These are phyloP conservation scores for Penicillium goetzii DNA, from an alignment of 495 filamentous ascomycete species.

Conservation along the genomic window DNA sequence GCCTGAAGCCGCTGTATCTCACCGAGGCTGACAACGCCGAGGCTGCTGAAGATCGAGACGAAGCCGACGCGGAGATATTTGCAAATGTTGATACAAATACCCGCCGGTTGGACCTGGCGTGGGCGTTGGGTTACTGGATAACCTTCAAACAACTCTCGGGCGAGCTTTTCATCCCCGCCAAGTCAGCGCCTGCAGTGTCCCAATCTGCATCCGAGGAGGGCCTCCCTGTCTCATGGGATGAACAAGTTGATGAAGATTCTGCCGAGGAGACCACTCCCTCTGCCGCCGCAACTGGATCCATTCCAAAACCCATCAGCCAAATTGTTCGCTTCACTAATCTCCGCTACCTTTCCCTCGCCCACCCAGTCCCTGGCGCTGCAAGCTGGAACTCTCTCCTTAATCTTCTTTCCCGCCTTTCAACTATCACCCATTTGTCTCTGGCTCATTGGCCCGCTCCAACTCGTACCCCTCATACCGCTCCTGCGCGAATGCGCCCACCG, in stretches of 20 bases:
- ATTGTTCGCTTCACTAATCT: conserved; percentile 49
- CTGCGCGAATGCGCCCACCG: conserved; percentile 20
- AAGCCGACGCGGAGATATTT: conserved; percentile 33
- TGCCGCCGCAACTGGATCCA: conserved; percentile 23
- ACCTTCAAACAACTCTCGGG: conserved; percentile 59
- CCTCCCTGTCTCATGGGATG: conserved; percentile 46
- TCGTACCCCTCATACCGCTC: conserved; percentile 59
- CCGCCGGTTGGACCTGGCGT: conserved; percentile 64
- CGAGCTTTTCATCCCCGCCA: conserved; percentile 51
- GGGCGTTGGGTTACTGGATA: conserved; percentile 61
- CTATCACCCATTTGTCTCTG: conserved; percentile 75
- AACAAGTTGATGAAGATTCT: conserved; percentile 28
- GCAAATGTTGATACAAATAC: conserved; percentile 53
- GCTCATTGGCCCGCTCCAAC: conserved; percentile 79
- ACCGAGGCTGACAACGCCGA: conserved; percentile 17
- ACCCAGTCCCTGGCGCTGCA: conserved; percentile 42
- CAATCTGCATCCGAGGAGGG: conserved; percentile 19
- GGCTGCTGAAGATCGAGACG: conserved; percentile 25
- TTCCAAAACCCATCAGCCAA: conserved; percentile 51
- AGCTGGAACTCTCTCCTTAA: conserved; percentile 71
- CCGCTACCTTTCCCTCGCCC: conserved; percentile 56
- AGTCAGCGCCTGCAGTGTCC: conserved; percentile 12
- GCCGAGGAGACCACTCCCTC: conserved; percentile 32
- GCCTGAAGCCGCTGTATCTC: conserved; percentile 37
- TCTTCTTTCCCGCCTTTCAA: conserved; percentile 62